Percentiles rank a stretch among this genome's conserved stretches.
Conservation (phyloP, 169 alveolate genomes). For the Eimeria brunetti region DNA sequence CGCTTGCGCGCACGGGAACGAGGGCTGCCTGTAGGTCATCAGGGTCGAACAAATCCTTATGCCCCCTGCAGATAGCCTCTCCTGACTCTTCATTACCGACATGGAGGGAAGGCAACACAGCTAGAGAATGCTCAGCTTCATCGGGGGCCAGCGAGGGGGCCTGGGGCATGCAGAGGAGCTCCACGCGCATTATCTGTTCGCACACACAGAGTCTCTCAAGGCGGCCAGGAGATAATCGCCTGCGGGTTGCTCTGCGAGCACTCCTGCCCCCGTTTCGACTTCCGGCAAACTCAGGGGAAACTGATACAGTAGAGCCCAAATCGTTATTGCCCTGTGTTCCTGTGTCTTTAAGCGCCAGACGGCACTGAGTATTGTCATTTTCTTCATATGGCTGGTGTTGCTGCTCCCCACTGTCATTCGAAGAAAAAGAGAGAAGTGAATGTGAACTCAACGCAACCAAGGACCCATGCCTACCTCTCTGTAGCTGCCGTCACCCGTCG, state of each 20-base stretch:
- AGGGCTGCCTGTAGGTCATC: conserved; percentile 21
- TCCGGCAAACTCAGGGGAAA: no score
- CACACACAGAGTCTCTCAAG: neutral
- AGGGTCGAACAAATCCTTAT: conserved; percentile 12
- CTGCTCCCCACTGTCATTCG: no score
- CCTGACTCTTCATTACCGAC: conserved; percentile 66
- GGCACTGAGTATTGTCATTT: no score
- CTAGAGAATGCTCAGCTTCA: neutral
- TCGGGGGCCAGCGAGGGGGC: neutral
- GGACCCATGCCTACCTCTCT: conserved; percentile 21
- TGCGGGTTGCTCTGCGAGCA: no score
- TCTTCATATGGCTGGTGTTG: no score
- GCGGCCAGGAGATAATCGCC: no score
- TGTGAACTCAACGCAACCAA: neutral
- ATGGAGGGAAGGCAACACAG: conserved; percentile 46
- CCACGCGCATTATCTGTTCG: conserved; percentile 42
- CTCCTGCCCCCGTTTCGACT: no score
- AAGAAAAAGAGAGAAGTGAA: neutral
- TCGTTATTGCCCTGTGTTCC: no score
- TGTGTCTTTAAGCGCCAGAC: no score
- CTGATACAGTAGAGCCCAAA: no score
- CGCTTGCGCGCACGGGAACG: neutral
- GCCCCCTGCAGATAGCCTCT: conserved; percentile 54
- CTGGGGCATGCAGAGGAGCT: conserved; percentile 16
- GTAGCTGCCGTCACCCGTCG: neutral